Evolutionary conservation across 192 early-diverging fungal genomes (phyloP).

Genomic region (Umbelopsis vinacea): DNA sequence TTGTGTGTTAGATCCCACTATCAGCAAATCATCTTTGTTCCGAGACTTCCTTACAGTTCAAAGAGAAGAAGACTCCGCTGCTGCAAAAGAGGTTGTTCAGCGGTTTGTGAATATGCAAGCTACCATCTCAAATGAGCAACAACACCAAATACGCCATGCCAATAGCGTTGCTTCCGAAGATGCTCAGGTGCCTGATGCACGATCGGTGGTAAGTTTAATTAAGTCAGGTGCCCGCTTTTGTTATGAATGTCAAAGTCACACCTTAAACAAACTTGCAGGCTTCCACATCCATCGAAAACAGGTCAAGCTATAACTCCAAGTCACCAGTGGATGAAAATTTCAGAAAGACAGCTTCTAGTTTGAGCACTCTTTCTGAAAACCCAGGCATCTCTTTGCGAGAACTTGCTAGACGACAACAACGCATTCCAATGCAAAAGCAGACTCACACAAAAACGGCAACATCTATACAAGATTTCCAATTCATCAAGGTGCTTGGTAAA

Average conservation of each 20-base stretch:
- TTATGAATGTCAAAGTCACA: conserved; percentile 6
- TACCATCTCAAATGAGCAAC: conserved; percentile 11
- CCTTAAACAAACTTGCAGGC: background rate
- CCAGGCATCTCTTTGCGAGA: conserved; percentile 14
- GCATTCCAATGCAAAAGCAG: background rate
- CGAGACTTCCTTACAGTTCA: conserved; percentile 54
- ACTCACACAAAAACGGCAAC: conserved; percentile 30
- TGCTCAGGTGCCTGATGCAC: conserved; percentile 12
- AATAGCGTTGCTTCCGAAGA: background rate
- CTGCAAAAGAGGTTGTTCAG: conserved; percentile 42
- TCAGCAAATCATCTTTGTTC: conserved; percentile 46
- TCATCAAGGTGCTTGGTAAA: conserved; percentile 61
- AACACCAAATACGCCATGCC: background rate
- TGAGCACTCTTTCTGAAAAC: conserved; percentile 14
- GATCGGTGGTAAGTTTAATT: conserved; percentile 5
- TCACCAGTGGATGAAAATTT: background rate
- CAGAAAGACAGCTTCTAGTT: background rate
- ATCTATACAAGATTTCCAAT: conserved; percentile 49
- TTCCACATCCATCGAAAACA: background rate
- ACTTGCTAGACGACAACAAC: background rate
- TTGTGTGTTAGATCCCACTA: conserved; percentile 40
- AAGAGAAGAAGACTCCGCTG: conserved; percentile 50
- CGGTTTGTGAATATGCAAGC: conserved; percentile 22
- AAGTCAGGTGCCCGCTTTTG: background rate
- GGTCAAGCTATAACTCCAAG: background rate